Evolutionary conservation across 1,139 yeast species (phyloP).

Genomic region (Pichia inconspicua): DNA sequence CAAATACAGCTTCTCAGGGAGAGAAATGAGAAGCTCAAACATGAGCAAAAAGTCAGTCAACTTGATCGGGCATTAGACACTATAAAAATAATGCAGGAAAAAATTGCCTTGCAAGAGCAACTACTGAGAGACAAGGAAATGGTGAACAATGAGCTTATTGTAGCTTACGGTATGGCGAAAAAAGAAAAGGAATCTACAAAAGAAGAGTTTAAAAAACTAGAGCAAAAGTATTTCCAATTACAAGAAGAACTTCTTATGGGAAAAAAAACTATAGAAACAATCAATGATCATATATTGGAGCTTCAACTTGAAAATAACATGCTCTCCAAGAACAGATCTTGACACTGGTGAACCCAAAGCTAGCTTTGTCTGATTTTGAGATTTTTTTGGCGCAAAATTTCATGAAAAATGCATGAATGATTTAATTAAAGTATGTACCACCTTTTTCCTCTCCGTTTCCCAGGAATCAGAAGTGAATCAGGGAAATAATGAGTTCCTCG

Average conservation of each 20-base stretch:
- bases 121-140: slow-evolving; percentile 10
- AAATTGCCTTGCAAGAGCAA: slow-evolving; percentile 5
- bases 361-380: no score
- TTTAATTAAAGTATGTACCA: no score
- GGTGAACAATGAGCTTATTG: slow-evolving; percentile 13
- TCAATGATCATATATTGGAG: slow-evolving; percentile 67
- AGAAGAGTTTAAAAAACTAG: slow-evolving; percentile 25
- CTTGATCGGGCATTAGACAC: slow-evolving; percentile 14
- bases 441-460: background rate
- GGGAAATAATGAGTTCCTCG: slow-evolving; percentile 5
- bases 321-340: slow-evolving; percentile 4
- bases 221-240: slow-evolving; percentile 31
- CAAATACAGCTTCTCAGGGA: background rate
- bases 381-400: no score
- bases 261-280: slow-evolving; percentile 47
- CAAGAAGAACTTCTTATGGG: slow-evolving; percentile 45
- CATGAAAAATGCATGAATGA: no score
- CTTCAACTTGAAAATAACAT: slow-evolving; percentile 65
- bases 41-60: background rate
- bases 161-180: slow-evolving; percentile 16
- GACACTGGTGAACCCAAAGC: slow-evolving; percentile 2
- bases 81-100: slow-evolving; percentile 6
- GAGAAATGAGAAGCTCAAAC: slow-evolving; percentile 1
- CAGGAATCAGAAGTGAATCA: background rate
- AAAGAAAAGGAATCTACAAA: slow-evolving; percentile 19